These are phyloP conservation scores for Aaosphaeria pasadenensis DNA, from an alignment of 2,329 filamentous ascomycete species.

Conservation along the genomic window DNA sequence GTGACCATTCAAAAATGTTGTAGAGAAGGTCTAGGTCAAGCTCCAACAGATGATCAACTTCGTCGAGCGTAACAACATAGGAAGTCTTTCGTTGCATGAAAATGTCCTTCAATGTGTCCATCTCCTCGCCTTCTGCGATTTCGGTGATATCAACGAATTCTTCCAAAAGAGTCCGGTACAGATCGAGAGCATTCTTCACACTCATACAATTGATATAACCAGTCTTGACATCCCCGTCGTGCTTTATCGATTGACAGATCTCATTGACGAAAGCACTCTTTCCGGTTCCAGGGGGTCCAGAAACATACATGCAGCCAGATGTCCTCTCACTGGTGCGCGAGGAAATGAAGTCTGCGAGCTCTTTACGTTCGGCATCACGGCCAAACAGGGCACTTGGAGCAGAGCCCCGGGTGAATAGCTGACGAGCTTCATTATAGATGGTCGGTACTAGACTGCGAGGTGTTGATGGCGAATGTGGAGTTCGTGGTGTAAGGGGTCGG, in stretches of 20 bases:
- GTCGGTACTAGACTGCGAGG: constrained; percentile 65
- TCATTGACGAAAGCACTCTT: constrained; percentile 93
- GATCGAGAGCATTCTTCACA: constrained; percentile 80
- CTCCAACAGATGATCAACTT: constrained; percentile 90
- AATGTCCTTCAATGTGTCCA: constrained; percentile 64
- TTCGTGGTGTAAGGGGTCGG: constrained; percentile 72
- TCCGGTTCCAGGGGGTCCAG: constrained; percentile 90
- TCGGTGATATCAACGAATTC: constrained; percentile 61
- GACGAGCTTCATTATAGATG: constrained; percentile 81
- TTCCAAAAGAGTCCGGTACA: constrained; percentile 76
- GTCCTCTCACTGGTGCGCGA: constrained; percentile 58
- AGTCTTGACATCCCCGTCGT: constrained; percentile 56
- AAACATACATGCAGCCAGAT: constrained; percentile 88
- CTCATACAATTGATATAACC: constrained; percentile 97
- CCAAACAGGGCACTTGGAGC: constrained; percentile 74
- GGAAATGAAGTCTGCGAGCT: constrained; percentile 68
- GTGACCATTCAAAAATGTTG: constrained; percentile 93
- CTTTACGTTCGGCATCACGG: constrained; percentile 65
- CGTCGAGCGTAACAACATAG: constrained; percentile 86
- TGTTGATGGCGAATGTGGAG: constrained; percentile 71
- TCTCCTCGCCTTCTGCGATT: constrained; percentile 63
- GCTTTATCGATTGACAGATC: constrained; percentile 61
- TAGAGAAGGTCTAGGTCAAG: constrained; percentile 87
- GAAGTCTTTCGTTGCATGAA: constrained; percentile 63
- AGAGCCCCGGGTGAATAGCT: constrained; percentile 79